phyloP scores from a whole-genome alignment of 257 asterid genomes.

The Echites panduratus region DNA sequence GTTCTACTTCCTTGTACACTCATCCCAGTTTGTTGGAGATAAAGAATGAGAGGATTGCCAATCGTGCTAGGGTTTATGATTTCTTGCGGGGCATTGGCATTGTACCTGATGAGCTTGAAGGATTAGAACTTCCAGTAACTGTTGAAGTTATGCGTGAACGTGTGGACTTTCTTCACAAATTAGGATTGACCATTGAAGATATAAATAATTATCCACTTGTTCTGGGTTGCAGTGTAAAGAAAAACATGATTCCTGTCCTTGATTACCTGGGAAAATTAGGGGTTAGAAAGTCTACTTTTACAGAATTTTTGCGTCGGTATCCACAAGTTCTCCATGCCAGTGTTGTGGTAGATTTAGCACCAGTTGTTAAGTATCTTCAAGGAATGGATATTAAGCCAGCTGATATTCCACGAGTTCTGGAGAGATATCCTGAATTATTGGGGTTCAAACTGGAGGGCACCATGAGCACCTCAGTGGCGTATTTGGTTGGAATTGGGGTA shows the following conservation, averaged over 20 bases:
- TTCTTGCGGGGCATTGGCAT: conserved; percentile 72
- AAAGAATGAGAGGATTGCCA: conserved; percentile 67
- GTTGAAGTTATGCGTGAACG: conserved; percentile 92
- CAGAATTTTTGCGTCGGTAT: conserved; percentile 70
- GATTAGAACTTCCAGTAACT: conserved; percentile 90
- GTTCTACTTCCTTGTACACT: conserved; percentile 55
- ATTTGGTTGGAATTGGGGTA: conserved; percentile 89
- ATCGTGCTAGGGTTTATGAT: conserved; percentile 71
- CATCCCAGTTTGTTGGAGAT: conserved; percentile 80
- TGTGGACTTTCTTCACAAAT: conserved; percentile 76
- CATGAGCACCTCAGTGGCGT: conserved; percentile 99
- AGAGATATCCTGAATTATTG: conserved; percentile 73
- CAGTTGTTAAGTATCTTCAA: conserved; percentile 89
- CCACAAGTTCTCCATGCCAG: conserved; percentile 99
- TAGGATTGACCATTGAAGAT: conserved; percentile 87
- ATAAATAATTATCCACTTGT: conserved; percentile 93
- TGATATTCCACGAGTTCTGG: conserved; percentile 60
- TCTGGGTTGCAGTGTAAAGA: conserved; percentile 97
- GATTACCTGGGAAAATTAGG: conserved; percentile 94
- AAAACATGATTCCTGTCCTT: conserved; percentile 93
- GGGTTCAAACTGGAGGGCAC: conserved; percentile 98
- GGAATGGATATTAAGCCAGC: conserved; percentile 91
- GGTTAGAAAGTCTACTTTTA: conserved; percentile 67
- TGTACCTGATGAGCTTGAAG: conserved; percentile 90
- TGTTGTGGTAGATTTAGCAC: conserved; percentile 86